phyloP scores from a whole-genome alignment of 108 stramenopile species.

The Cafeteria roenbergensis region DNA sequence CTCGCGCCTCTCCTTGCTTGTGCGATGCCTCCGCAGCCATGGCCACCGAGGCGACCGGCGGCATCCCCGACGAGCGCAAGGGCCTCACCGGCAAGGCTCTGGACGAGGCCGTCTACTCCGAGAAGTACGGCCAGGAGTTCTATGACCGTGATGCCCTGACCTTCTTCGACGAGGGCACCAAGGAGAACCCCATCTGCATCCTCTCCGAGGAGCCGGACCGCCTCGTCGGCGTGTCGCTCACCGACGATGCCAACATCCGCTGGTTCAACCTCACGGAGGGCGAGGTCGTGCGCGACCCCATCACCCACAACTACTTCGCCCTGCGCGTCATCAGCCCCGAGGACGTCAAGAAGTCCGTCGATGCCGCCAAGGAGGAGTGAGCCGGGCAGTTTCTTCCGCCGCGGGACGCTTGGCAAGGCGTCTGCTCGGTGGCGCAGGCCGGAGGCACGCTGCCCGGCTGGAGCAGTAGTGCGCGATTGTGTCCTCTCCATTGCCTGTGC shows the following conservation, averaged over 20 bases:
- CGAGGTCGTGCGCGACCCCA: background rate
- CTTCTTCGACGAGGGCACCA: conserved; percentile 6
- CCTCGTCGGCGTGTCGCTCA: background rate
- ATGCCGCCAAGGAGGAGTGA: too few relatives aligned
- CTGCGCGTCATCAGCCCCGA: background rate
- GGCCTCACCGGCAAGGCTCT: background rate
- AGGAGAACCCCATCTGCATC: conserved; percentile 8
- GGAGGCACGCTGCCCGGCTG: too few relatives aligned
- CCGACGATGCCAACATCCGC: background rate
- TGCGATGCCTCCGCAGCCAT: too few relatives aligned
- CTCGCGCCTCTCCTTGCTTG: too few relatives aligned
- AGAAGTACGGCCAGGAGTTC: background rate
- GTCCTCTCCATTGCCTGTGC: too few relatives aligned
- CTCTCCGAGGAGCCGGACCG: background rate
- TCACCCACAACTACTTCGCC: background rate
- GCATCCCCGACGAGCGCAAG: too few relatives aligned
- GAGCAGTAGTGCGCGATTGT: too few relatives aligned
- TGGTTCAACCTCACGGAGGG: background rate
- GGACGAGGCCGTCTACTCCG: background rate
- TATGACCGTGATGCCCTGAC: background rate
- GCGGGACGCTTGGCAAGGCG: too few relatives aligned
- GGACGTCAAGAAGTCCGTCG: background rate
- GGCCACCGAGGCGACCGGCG: too few relatives aligned
- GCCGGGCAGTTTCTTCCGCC: too few relatives aligned
- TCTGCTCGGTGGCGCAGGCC: too few relatives aligned